Conservation (phyloP, 1,284 basidiomycete species). For the Cryptococcus neoformans region DNA sequence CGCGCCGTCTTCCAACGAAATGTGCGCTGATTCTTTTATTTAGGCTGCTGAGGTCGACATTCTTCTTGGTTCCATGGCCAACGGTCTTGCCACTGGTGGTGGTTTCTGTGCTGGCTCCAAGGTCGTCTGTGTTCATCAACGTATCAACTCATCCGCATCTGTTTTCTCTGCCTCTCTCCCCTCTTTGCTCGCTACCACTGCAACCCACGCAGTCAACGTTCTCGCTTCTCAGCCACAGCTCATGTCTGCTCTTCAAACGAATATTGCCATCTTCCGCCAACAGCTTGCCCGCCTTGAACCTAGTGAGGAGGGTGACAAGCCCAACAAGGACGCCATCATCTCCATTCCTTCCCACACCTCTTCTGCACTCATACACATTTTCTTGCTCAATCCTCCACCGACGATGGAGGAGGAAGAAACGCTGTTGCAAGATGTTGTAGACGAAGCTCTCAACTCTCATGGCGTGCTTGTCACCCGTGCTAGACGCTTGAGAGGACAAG, state of each 20-base stretch:
- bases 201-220: slow-evolving; percentile 77
- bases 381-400: slow-evolving; percentile 55
- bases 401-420: slow-evolving; percentile 67
- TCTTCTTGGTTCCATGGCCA: slow-evolving; percentile 75
- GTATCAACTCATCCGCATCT: slow-evolving; percentile 94
- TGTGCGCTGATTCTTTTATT: slow-evolving; percentile 6
- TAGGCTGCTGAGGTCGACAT: slow-evolving; percentile 56
- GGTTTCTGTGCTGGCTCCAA: slow-evolving; percentile 93
- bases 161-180: slow-evolving; percentile 97
- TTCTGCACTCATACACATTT: slow-evolving; percentile 85
- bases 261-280: slow-evolving; percentile 68
- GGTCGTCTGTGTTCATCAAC: slow-evolving; percentile 83
- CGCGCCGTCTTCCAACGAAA: neutral
- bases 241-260: slow-evolving; percentile 72
- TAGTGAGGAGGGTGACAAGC: slow-evolving; percentile 1
- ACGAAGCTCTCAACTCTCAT: slow-evolving; percentile 65
- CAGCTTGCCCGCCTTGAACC: slow-evolving; percentile 68
- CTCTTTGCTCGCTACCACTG: slow-evolving; percentile 80
- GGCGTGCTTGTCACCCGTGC: slow-evolving; percentile 80
- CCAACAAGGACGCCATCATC: slow-evolving; percentile 60
- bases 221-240: slow-evolving; percentile 71
- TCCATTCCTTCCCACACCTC: slow-evolving; percentile 78
- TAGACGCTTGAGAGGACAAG: slow-evolving; percentile 75
- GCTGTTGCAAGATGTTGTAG: slow-evolving; percentile 81
- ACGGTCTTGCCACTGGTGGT: slow-evolving; percentile 76